phyloP scores from a whole-genome alignment of 352 stramenopile genomes.

The Phytophthora sp. region DNA sequence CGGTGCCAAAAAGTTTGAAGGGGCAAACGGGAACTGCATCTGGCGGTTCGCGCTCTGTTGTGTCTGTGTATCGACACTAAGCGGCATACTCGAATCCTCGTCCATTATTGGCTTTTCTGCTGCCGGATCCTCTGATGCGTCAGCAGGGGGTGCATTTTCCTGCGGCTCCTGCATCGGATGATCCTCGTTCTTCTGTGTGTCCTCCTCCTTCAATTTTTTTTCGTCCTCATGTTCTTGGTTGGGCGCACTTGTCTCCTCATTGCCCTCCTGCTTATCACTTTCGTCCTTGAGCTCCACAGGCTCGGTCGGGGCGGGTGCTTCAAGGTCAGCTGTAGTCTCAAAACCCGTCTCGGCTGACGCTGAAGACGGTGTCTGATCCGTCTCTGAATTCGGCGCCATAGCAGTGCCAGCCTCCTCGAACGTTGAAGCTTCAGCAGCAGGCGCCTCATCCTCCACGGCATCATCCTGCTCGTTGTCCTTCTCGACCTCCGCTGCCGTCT shows the following conservation, averaged over 20 bases:
- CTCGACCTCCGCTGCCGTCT: not conserved
- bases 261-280: no score
- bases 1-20: constrained; percentile 69
- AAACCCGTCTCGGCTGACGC: constrained; percentile 4
- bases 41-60: constrained; percentile 21
- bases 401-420: not conserved
- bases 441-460: constrained; percentile 1
- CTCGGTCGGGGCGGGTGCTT: not conserved
- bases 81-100: not conserved
- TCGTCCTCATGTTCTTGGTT: not conserved
- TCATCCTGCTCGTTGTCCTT: not conserved
- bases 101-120: not conserved
- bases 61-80: constrained; percentile 26
- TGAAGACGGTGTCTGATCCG: constrained; percentile 5
- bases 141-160: not conserved
- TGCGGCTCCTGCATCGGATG: not conserved
- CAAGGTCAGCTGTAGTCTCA: constrained; percentile 4
- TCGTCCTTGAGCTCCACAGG: not conserved
- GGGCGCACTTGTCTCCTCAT: not conserved
- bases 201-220: constrained; percentile 6
- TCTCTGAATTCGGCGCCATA: constrained; percentile 1
- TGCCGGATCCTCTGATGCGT: constrained; percentile 1
- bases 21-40: constrained; percentile 66
- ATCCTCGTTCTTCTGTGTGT: constrained; percentile 8
- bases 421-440: not conserved